These are phyloP conservation scores for Candida tropicalis DNA, from an alignment of 1,139 yeast genomes.

Conservation along the genomic window DNA sequence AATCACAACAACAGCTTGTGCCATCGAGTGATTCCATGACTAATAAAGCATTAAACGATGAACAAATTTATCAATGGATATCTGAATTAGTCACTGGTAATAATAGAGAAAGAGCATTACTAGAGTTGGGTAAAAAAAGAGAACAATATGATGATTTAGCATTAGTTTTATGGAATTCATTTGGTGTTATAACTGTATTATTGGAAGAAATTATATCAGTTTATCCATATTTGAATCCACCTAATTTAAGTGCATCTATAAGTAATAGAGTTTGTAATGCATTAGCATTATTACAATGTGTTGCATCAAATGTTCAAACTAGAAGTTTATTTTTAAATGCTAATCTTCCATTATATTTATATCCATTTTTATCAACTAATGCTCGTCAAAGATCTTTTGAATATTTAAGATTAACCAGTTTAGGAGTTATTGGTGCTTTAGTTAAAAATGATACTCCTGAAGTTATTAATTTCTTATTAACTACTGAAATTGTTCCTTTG, in stretches of 20 bases:
- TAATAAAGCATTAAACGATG: constrained; percentile 71
- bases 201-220: constrained; percentile 89
- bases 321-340: constrained; percentile 83
- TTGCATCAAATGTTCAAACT: constrained; percentile 92
- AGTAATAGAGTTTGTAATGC: constrained; percentile 96
- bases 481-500: constrained; percentile 94
- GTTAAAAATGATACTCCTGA: constrained; percentile 96
- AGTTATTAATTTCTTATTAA: constrained; percentile 83
- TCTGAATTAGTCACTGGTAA: constrained; percentile 87
- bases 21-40: neutral
- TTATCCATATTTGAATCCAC: constrained; percentile 88
- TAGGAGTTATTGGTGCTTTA: constrained; percentile 96
- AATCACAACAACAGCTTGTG: neutral
- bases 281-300: constrained; percentile 90
- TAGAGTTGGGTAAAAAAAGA: constrained; percentile 90
- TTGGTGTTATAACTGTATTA: constrained; percentile 92
- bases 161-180: constrained; percentile 90
- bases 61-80: constrained; percentile 88
- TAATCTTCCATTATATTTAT: constrained; percentile 86
- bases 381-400: constrained; percentile 93
- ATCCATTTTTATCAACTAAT: constrained; percentile 91
- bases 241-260: constrained; percentile 80
- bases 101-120: constrained; percentile 86
- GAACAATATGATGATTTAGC: constrained; percentile 96
- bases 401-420: constrained; percentile 84